Evolutionary conservation across 2,329 filamentous ascomycete genomes (phyloP).

Genomic region (Diaporthe sp.): DNA sequence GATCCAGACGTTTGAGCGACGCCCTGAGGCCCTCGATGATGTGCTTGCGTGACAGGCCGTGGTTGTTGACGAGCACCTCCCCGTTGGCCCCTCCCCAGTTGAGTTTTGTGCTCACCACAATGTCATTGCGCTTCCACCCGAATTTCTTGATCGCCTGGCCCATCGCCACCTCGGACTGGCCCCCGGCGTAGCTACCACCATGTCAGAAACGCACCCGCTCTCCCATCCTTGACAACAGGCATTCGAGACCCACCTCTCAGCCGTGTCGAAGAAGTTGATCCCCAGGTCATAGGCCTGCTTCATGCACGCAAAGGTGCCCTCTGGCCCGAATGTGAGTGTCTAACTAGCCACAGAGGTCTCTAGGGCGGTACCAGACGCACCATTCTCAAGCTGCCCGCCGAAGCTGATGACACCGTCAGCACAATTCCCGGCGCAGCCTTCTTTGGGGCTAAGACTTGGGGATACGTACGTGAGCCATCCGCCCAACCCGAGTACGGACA

Average conservation of each 20-base stretch:
- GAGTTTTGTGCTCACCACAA: slow-evolving; percentile 71
- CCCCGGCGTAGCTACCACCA: slow-evolving; percentile 59
- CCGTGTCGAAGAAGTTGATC: slow-evolving; percentile 73
- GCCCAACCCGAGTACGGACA: slow-evolving; percentile 78
- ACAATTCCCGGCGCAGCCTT: background rate
- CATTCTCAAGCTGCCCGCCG: slow-evolving; percentile 45
- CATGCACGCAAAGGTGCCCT: slow-evolving; percentile 70
- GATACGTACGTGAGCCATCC: slow-evolving; percentile 76
- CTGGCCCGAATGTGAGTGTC: slow-evolving; percentile 43
- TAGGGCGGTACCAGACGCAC: slow-evolving; percentile 32
- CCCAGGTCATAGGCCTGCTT: slow-evolving; percentile 70
- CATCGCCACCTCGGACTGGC: slow-evolving; percentile 73
- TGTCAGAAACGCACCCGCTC: background rate
- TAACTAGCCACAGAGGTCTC: background rate
- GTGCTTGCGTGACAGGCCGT: slow-evolving; percentile 69
- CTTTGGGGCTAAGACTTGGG: background rate
- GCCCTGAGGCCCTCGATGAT: slow-evolving; percentile 69
- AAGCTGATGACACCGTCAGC: slow-evolving; percentile 38
- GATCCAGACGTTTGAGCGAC: slow-evolving; percentile 65
- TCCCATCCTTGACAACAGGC: background rate
- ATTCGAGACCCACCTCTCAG: slow-evolving; percentile 52
- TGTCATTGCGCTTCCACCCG: slow-evolving; percentile 69
- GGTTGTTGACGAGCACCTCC: slow-evolving; percentile 69
- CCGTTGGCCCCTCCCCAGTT: slow-evolving; percentile 74
- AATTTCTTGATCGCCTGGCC: slow-evolving; percentile 70